phyloP scores from a whole-genome alignment of 2,329 filamentous ascomycete genomes.

The Aspergillaceae sp. region DNA sequence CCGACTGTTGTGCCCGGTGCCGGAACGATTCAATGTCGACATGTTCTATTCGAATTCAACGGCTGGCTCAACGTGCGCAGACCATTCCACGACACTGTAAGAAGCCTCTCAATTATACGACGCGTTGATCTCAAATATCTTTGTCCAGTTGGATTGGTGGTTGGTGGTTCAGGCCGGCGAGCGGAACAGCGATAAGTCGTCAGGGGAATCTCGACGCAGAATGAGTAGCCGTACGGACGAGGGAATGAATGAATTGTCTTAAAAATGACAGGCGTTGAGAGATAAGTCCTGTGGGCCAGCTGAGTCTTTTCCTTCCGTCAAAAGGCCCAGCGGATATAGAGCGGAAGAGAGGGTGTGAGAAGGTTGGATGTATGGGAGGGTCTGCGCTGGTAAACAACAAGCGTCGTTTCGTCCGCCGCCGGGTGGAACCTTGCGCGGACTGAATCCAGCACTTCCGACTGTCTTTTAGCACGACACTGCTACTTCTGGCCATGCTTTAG shows the following conservation, averaged over 20 bases:
- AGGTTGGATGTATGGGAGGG: not conserved
- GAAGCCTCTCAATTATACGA: constrained; percentile 1
- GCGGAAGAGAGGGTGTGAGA: no score
- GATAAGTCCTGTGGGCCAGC: not conserved
- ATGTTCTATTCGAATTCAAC: constrained; percentile 29
- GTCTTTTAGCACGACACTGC: no score
- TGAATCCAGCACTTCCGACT: no score
- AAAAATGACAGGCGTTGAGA: not conserved
- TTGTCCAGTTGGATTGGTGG: not conserved
- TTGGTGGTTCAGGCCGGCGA: constrained; percentile 9
- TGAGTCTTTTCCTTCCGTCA: not conserved
- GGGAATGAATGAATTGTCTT: no score
- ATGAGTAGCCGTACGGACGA: not conserved
- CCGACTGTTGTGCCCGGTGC: constrained; percentile 27
- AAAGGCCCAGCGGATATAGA: no score
- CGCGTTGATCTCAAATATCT: constrained; percentile 9
- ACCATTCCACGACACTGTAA: constrained; percentile 22
- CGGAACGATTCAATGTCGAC: constrained; percentile 28
- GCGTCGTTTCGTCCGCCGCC: constrained; percentile 3
- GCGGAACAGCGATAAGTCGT: constrained; percentile 14
- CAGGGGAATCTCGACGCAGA: constrained; percentile 22
- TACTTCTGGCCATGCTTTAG: no score
- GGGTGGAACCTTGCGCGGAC: constrained; percentile 13
- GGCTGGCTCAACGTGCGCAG: constrained; percentile 23
- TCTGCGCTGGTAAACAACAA: constrained; percentile 6